Evolutionary conservation across 768 basidiomycete genomes (phyloP), one percentile per base, ranked within the genome.

Genomic region (Suillus ampliporus): DNA sequence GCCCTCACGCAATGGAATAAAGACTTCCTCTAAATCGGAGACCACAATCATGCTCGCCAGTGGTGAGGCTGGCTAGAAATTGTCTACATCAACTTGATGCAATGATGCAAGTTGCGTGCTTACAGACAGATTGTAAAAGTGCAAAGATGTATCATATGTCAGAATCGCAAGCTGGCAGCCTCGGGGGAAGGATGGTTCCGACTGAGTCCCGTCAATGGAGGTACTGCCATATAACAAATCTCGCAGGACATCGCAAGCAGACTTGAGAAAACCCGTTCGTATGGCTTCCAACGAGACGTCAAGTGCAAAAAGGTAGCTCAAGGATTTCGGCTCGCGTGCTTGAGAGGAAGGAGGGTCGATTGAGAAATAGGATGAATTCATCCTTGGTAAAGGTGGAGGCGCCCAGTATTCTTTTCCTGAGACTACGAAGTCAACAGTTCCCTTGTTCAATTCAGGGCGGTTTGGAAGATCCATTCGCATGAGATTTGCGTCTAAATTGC

Each of bases 121-220:
- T 81, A 93, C 97, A 71, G 90, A 87, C 64, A 99, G 80, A 72
- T 96, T 88, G 76, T 94, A 94, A 73, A 97, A 96, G 67, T 97
- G 93, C 35, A 99, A 76, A 1, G 86, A 81, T 53, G 79, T 73
- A 71, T 97, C 94, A 70, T 89, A 97, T 0, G 95, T 92, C 28
- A 98, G 62, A 65, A 99, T 88, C 2, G 88, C 90, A n/a, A 98
- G 71, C 65, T 79, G 79, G 73, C 82, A 85, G 60, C 76, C 73
- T 26, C 74, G 67, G 1, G 89, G 88, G 67, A 89, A 84, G 67
- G 82, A 86, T 14, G 84, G 70, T 11, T 81, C 78, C 11, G 81
- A 71, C 41, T 74, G 68, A 26, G 78, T 79, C 51, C 83, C 84
- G 13, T 81, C 77, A 7, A 68, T 64, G 52, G 73, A 71, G 38